Evolutionary conservation across 2,329 filamentous ascomycete species (phyloP).

Genomic region (Pseudocercospora musae): DNA sequence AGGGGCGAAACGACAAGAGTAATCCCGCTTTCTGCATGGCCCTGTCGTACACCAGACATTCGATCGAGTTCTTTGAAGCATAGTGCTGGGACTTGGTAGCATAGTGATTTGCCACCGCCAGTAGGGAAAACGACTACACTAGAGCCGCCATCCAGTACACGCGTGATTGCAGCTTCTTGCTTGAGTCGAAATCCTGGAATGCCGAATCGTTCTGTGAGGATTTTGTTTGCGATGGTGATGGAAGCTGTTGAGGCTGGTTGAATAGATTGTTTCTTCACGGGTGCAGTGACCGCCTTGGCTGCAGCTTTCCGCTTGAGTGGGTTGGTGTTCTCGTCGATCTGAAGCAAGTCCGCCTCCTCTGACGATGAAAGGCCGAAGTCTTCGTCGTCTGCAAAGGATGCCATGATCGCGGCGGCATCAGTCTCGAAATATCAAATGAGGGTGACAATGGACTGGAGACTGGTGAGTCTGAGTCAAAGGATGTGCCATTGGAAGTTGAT

Average conservation of each 20-base stretch:
- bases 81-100: constrained; percentile 46
- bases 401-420: constrained; percentile 6
- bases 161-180: constrained; percentile 45
- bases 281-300: background rate
- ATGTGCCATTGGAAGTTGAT: background rate
- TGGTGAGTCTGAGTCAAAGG: background rate
- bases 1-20: constrained; percentile 57
- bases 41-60: constrained; percentile 28
- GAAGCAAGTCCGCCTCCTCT: constrained; percentile 27
- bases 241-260: constrained; percentile 6
- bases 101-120: constrained; percentile 39
- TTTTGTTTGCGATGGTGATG: constrained; percentile 28
- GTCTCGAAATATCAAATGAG: background rate
- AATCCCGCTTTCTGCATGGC: constrained; percentile 44
- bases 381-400: constrained; percentile 17
- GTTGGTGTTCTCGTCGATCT: constrained; percentile 16
- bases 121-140: constrained; percentile 45
- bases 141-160: constrained; percentile 44
- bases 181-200: constrained; percentile 44
- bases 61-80: constrained; percentile 42
- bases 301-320: constrained; percentile 16
- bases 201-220: constrained; percentile 43
- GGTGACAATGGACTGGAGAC: background rate
- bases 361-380: constrained; percentile 28
- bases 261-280: constrained; percentile 12